Evolutionary conservation across 345 rosid species (phyloP).

Genomic region (Ailanthus altissimus): DNA sequence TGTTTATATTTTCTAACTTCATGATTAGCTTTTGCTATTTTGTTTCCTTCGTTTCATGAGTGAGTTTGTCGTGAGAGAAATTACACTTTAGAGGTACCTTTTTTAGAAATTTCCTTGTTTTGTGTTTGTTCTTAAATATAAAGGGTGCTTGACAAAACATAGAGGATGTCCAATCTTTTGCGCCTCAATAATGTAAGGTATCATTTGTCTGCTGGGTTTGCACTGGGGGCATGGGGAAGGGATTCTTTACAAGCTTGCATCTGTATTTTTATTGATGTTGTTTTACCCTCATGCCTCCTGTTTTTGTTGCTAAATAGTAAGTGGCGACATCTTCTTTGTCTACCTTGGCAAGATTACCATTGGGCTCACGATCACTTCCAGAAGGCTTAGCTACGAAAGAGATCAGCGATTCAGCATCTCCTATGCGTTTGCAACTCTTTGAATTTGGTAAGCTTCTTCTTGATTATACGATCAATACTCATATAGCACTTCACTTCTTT

Average conservation of each 20-base stretch:
- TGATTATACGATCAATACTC: neutral
- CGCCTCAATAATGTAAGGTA: neutral
- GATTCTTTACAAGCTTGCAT: neutral
- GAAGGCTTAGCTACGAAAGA: slow-evolving; percentile 26
- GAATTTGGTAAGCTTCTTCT: slow-evolving; percentile 62
- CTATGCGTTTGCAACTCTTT: slow-evolving; percentile 61
- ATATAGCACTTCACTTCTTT: neutral
- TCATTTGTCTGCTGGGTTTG: neutral
- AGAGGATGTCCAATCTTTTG: neutral
- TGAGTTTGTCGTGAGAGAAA: slow-evolving; percentile 41
- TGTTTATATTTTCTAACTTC: neutral
- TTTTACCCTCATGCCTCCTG: neutral
- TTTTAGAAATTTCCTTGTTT: neutral
- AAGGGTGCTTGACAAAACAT: neutral
- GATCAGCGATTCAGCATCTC: slow-evolving; percentile 35
- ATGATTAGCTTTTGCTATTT: neutral
- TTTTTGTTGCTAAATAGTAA: slow-evolving; percentile 36
- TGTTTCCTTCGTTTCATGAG: neutral
- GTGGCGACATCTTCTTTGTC: slow-evolving; percentile 71
- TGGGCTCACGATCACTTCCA: slow-evolving; percentile 65
- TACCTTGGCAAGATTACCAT: slow-evolving; percentile 64
- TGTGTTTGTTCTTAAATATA: neutral
- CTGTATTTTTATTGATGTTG: neutral
- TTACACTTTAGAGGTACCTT: slow-evolving; percentile 59
- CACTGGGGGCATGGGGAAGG: too few species aligned